phyloP scores from a whole-genome alignment of 768 basidiomycete genomes.

The Thelephora aurantiotincta region DNA sequence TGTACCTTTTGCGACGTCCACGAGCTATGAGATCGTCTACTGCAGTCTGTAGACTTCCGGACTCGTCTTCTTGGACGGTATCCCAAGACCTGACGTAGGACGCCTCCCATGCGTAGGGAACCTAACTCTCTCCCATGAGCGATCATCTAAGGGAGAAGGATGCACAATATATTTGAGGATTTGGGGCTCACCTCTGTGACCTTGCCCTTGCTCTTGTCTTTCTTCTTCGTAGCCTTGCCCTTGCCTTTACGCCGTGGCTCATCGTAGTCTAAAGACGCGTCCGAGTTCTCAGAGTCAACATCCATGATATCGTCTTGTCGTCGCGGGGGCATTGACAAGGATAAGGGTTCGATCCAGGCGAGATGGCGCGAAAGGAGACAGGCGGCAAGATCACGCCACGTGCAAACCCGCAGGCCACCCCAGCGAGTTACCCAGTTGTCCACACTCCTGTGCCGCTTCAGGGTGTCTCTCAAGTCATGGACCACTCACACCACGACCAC shows the following conservation, averaged over 20 bases:
- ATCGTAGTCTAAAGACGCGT: neutral
- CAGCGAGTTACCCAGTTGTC: too few species aligned
- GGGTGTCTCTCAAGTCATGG: too few species aligned
- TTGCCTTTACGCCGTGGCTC: slow-evolving; percentile 23
- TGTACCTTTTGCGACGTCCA: slow-evolving; percentile 69
- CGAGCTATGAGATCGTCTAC: slow-evolving; percentile 85
- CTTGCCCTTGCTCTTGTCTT: slow-evolving; percentile 37
- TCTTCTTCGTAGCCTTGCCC: slow-evolving; percentile 33
- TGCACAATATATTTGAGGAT: slow-evolving; percentile 4
- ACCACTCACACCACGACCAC: neutral
- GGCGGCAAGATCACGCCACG: too few species aligned
- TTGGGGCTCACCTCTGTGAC: slow-evolving; percentile 30
- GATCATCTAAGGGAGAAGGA: neutral
- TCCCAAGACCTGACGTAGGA: slow-evolving; percentile 94
- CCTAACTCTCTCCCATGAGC: slow-evolving; percentile 23
- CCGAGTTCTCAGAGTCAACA: slow-evolving; percentile 10
- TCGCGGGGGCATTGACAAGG: neutral
- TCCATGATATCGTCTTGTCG: neutral
- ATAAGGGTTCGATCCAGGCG: neutral
- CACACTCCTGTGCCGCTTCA: too few species aligned
- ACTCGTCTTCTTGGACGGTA: slow-evolving; percentile 90
- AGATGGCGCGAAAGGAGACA: too few species aligned
- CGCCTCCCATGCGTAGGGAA: slow-evolving; percentile 93
- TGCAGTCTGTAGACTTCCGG: slow-evolving; percentile 77
- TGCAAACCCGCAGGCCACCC: too few species aligned